Evolutionary conservation across 106 monocot genomes (phyloP), one percentile per base, ranked within the genome.

Genomic region (Acorus gramineus): DNA sequence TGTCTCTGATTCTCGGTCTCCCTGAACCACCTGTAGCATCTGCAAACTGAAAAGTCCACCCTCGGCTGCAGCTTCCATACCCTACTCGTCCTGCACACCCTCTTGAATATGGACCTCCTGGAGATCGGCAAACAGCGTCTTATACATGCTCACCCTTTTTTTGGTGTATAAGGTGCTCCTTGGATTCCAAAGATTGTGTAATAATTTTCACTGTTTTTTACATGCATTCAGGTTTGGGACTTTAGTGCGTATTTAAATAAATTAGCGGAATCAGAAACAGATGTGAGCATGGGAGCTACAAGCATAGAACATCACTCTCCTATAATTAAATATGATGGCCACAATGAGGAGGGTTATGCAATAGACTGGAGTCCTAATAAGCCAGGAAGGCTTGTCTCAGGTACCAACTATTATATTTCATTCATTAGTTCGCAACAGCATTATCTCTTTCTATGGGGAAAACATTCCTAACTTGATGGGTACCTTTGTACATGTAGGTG

Each of bases 311-410:
- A 49, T 53, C 73, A 73, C 55, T 73, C 78, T 60, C 90, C 90
- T 7, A 6, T 96, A 61, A 55, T 82, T 53, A 87, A 78, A 12
- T 90, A 87, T 80, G 71, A 66, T 65, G 90, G 87, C 7, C 87
- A 90, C 73, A 85, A 80, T 71, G 71, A 78, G 67, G 95, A 96
- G 79, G 95, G 95, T 14, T 96, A 77, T 83, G 87, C 85, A 52
- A 85, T 96, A 66, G 95, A 96, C 60, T 96, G 95, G 95, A 96
- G 85, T 83, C 85, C 90, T 56, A 62, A 87, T 74, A 82, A 90
- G 74, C 71, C 90, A 69, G 95, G 95, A 66, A 84, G 95, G 66
- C 90, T 96, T 61, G 78, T 90, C 51, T 80, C 95, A 71, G 95
- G 95, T 96, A 77, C 28, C 28, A 1, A 28, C 28, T 28, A 1